Evolutionary conservation across 2,329 filamentous ascomycete genomes (phyloP), one percentile per base, ranked within the genome.

Genomic region (Diaporthe sp.): DNA sequence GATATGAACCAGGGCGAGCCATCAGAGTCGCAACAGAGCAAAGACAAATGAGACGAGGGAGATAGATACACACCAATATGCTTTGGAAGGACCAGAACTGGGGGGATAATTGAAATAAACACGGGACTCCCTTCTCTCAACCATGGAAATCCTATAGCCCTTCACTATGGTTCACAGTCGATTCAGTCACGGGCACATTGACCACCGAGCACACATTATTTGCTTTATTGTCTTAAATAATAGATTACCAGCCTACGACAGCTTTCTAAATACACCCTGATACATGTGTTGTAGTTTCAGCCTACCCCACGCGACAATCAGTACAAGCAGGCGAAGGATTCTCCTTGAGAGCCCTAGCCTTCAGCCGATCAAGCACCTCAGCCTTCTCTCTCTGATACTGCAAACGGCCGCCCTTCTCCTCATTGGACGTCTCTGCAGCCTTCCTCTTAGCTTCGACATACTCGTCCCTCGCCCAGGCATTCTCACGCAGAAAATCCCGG

Each of bases 381-480:
- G 22, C 31, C 15, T 70, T 70, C 49, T 70, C n/a, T 15, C 1
- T 55, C 34, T 70, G 65, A 15, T 70, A 70, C 13, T 15, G 22
- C 34, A 55, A 7, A 2, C 65, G 49, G 34, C 65, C 65, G 0
- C 65, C 65, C 1, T 42, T 42, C n/a, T 42, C 34, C 49, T 13
- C 13, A 5, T 70, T 70, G 17, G 65, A 39, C 2, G 31, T 55
- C 8, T 39, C 15, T 0, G 65, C 65, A 13, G 65, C 65, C 49
- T n/a, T 55, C 49, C 46, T 28, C 49, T 70, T 70, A 1, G 65
- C 65, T 34, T 55, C 65, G 5, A 34, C 34, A 9, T 70, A 70
- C 34, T 70, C 34, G 0, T 55, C 49, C 15, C 65, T 25, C 31
- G 65, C 65, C 65, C 34, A 55, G 8, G 15, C 34, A 28, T 55